Evolutionary conservation across 805 yeast species (phyloP).

Genomic region (Vanderwaltozyma tropicalis): DNA sequence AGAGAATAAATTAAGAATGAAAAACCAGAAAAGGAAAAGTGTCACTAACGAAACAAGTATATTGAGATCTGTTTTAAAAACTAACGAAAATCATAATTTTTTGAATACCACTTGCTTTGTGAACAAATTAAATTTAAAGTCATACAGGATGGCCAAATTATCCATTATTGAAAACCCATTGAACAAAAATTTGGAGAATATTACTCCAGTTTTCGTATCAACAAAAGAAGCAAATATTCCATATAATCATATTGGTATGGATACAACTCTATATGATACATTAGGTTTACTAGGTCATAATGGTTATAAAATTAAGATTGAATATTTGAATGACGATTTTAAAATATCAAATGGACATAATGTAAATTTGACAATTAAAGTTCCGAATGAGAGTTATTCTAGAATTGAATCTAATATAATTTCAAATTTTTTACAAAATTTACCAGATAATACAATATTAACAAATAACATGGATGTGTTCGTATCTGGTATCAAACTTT

Average conservation of each 20-base stretch:
- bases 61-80: constrained; percentile 3
- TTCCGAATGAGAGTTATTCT: background rate
- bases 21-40: constrained; percentile 3
- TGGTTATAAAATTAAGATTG: constrained; percentile 1
- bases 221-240: background rate
- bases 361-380: background rate
- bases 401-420: background rate
- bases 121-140: background rate
- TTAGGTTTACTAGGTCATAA: constrained; percentile 11
- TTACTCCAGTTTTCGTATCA: background rate
- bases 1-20: constrained; percentile 27
- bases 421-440: background rate
- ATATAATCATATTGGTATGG: background rate
- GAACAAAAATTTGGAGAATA: constrained; percentile 3
- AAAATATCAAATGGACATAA: background rate
- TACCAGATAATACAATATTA: background rate
- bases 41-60: background rate
- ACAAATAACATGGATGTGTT: background rate
- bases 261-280: background rate
- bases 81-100: background rate
- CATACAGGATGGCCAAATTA: constrained; percentile 19
- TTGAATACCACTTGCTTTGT: background rate
- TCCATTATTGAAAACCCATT: constrained; percentile 20
- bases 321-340: background rate
- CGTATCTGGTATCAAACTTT: background rate